Evolutionary conservation across 306 rosid species (phyloP).

Genomic region (Cicer yamashitae): DNA sequence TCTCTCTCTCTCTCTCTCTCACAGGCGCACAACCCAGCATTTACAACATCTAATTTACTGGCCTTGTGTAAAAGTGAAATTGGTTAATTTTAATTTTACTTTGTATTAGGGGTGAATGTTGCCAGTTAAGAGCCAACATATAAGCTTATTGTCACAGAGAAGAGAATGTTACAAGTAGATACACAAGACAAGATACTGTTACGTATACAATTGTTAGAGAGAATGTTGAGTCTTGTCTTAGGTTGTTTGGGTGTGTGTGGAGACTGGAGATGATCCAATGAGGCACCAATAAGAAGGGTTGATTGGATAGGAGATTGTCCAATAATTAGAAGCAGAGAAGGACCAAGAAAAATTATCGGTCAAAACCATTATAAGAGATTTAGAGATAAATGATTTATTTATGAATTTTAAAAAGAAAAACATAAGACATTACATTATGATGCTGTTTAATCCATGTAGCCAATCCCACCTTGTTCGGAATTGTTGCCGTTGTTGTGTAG

Average conservation of each 20-base stretch:
- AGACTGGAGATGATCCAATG: background rate
- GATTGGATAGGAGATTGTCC: background rate
- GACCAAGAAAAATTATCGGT: background rate
- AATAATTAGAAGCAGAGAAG: background rate
- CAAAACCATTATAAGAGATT: background rate
- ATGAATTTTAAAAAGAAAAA: background rate
- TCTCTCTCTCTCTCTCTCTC: conserved; percentile 6
- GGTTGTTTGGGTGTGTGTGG: conserved; percentile 1
- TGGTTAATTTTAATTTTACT: conserved; percentile 13
- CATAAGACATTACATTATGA: background rate
- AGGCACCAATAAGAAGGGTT: background rate
- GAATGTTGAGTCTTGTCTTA: conserved; percentile 7
- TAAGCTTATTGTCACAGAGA: background rate
- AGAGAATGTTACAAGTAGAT: background rate
- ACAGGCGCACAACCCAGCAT: conserved; percentile 9
- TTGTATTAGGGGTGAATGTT: background rate
- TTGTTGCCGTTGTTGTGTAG: background rate
- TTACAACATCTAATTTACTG: conserved; percentile 20
- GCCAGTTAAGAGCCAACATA: conserved; percentile 5
- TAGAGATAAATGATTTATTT: background rate
- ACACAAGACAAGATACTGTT: background rate
- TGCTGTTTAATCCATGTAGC: background rate
- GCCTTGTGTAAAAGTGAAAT: background rate
- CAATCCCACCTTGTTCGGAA: background rate
- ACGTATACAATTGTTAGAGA: background rate